Percentiles rank a stretch among this genome's conserved stretches.
Conservation (phyloP, 306 rosid species). For the Prunus armeniaca region DNA sequence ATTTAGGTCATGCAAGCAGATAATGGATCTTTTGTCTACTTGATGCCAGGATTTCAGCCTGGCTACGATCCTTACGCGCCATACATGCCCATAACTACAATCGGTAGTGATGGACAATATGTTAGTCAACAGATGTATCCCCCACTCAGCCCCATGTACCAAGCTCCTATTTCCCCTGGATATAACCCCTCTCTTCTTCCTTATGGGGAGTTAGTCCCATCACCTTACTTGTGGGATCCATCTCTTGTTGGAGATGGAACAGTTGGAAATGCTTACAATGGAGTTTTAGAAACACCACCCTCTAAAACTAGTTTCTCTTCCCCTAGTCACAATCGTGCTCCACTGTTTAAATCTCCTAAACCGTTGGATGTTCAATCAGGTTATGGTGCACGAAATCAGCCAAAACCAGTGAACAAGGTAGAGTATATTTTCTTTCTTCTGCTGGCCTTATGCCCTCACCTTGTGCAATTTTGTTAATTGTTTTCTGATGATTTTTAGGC, state of each 20-base stretch:
- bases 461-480: conserved; percentile 18
- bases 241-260: conserved; percentile 45
- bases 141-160: conserved; percentile 44
- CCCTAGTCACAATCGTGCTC: conserved; percentile 35
- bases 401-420: conserved; percentile 62
- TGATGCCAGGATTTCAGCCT: conserved; percentile 74
- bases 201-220: conserved; percentile 46
- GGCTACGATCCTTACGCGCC: conserved; percentile 45
- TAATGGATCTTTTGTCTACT: conserved; percentile 69
- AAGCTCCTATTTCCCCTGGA: conserved; percentile 51
- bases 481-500: conserved; percentile 40
- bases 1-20: conserved; percentile 86
- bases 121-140: conserved; percentile 54
- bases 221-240: conserved; percentile 54
- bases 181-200: conserved; percentile 45
- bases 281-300: conserved; percentile 36
- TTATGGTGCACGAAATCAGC: conserved; percentile 43
- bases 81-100: conserved; percentile 42
- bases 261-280: conserved; percentile 37
- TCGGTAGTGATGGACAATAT: conserved; percentile 61
- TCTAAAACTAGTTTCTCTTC: conserved; percentile 44
- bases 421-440: not conserved
- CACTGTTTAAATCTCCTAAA: conserved; percentile 33
- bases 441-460: conserved; percentile 6
- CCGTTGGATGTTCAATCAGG: conserved; percentile 46